Percentiles rank a stretch among this genome's conserved stretches.
These are phyloP conservation scores for Neoascochyta sp. DNA, from an alignment of 2,329 filamentous ascomycete genomes.

Conservation along the genomic window DNA sequence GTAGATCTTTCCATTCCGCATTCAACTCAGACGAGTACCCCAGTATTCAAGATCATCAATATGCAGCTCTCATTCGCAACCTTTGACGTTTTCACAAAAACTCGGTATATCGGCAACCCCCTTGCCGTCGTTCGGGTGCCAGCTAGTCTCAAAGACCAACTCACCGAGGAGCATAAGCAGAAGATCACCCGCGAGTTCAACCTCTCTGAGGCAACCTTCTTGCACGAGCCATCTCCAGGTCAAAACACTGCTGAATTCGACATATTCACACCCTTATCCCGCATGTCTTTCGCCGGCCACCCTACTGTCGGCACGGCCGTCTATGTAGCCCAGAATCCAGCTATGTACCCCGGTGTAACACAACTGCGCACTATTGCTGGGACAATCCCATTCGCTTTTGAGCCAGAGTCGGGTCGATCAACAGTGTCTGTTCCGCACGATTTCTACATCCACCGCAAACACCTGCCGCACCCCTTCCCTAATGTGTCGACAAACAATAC, in stretches of 20 bases:
- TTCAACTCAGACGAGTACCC: too few relatives aligned
- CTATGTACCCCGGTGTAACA: conserved; percentile 6
- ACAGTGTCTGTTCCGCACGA: conserved; percentile 63
- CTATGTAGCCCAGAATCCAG: conserved; percentile 39
- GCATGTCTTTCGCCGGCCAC: conserved; percentile 55
- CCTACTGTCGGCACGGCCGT: conserved; percentile 54
- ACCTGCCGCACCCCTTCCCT: conserved; percentile 32
- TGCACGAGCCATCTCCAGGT: conserved; percentile 37
- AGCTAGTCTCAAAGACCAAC: conserved; percentile 28
- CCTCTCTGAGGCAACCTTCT: conserved; percentile 53
- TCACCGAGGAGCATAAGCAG: conserved; percentile 50
- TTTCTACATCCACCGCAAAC: conserved; percentile 55
- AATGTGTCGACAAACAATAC: conserved; percentile 5
- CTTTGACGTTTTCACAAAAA: conserved; percentile 47
- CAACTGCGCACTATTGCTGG: conserved; percentile 16
- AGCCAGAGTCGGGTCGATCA: conserved; percentile 29
- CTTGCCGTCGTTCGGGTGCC: conserved; percentile 50
- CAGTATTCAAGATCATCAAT: too few relatives aligned
- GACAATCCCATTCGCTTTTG: conserved; percentile 11
- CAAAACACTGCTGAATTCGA: conserved; percentile 36
- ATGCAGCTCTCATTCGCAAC: conserved; percentile 36
- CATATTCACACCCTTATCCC: conserved; percentile 50
- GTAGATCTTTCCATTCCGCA: too few relatives aligned
- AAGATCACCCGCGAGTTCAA: conserved; percentile 54
- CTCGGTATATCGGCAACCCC: conserved; percentile 49